Evolutionary conservation across 306 rosid genomes (phyloP), one percentile per base, ranked within the genome.

Genomic region (Mimosa pudica): DNA sequence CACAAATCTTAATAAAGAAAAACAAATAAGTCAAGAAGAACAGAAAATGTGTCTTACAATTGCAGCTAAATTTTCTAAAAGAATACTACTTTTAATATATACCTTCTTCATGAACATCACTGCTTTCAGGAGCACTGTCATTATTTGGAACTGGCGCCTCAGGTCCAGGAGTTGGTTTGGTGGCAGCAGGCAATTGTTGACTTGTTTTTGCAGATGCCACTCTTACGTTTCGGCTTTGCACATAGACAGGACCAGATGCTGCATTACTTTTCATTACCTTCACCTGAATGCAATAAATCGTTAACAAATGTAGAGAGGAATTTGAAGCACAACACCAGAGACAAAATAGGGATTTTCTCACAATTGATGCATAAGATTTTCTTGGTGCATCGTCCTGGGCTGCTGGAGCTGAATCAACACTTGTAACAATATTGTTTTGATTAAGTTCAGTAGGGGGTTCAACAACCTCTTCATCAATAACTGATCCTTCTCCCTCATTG

Each of bases 361-460:
- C 98, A 81, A 96, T 96, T 47, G 91, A 86, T 11, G 99, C 99
- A 89, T 96, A 93, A 68, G 99, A 91, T 77, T 85, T 81, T 84
- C 63, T 96, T 36, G 91, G 93, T 49, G 85, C 90, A 80, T 90
- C 97, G 73, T 91, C 97, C 89, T 77, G 94, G 61, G 80, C 52
- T 54, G 85, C 87, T 75, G 91, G 92, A 83, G 89, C 66, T 44
- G 89, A 73, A 65, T 86, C 93, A 33, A 74, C 86, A 69, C 36
- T 81, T 33, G 86, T 48, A 84, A 85, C 83, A 66, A 67, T 80
- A 74, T 85, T 85, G 60, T 73, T 85, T 77, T 86, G 88, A 85
- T 42, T 82, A 76, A 80, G 57, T 48, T 85, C 84, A 51, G 74
- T 66, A 63, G 86, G 66, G 42, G 93, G 87, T 65, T 88, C 88